Percentiles rank a stretch among this genome's conserved stretches.
Conservation (phyloP, 2,329 filamentous ascomycete species). For the Penicillium nordicum region DNA sequence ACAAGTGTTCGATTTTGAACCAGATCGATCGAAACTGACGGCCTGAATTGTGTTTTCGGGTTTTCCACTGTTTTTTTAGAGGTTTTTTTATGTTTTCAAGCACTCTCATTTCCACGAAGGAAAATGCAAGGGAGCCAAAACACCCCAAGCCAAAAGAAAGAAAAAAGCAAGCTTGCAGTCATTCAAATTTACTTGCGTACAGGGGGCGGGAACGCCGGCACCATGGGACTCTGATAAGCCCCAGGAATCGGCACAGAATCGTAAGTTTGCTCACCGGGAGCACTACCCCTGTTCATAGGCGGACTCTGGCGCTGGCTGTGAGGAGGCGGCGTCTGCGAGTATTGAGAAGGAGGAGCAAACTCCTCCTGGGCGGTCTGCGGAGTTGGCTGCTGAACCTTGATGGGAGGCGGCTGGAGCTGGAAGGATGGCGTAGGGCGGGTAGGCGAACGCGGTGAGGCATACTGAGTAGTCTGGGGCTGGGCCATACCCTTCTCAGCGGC, state of each 20-base stretch:
- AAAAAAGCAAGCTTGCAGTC: background rate
- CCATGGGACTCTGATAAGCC: conserved; percentile 62
- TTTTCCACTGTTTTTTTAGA: conserved; percentile 2
- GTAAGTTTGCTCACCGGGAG: conserved; percentile 79
- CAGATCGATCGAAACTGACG: background rate
- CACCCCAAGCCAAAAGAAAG: background rate
- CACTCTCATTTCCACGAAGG: background rate
- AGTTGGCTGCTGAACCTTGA: conserved; percentile 72
- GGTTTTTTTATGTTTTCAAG: background rate
- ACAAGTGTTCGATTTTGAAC: conserved; percentile 11
- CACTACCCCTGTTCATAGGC: conserved; percentile 64
- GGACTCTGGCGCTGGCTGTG: conserved; percentile 27
- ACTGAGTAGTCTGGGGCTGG: conserved; percentile 47
- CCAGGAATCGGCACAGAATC: conserved; percentile 84
- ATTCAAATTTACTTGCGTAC: conserved; percentile 18
- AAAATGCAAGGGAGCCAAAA: background rate
- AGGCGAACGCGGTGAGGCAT: conserved; percentile 62
- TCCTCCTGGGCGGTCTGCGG: conserved; percentile 63
- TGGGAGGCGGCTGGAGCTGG: conserved; percentile 79
- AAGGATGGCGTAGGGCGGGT: conserved; percentile 63
- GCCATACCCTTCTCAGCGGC: conserved; percentile 50
- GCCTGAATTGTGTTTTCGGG: background rate
- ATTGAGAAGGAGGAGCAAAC: conserved; percentile 49
- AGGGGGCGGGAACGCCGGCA: conserved; percentile 39
- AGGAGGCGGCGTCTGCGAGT: conserved; percentile 23